Evolutionary conservation across 495 filamentous ascomycete genomes (phyloP).

Genomic region (Aspergillus ellipticus): DNA sequence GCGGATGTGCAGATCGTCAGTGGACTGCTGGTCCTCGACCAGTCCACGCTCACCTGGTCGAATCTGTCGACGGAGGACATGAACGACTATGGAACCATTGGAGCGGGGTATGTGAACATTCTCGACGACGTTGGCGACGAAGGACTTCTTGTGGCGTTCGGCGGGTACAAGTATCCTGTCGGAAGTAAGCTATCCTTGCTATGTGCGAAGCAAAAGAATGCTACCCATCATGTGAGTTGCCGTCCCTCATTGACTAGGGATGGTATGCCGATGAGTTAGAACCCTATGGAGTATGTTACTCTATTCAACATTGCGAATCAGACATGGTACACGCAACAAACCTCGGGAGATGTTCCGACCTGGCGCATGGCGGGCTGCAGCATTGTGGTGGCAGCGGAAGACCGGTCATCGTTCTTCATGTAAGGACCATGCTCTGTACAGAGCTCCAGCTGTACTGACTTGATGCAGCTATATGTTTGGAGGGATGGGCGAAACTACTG

Average conservation of each 20-base stretch:
- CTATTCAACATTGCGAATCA: conserved; percentile 8
- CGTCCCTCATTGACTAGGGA: not conserved
- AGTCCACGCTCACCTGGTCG: not conserved
- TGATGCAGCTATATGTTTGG: conserved; percentile 6
- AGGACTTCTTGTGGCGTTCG: conserved; percentile 3
- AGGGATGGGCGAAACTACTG: not conserved
- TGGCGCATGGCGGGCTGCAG: conserved; percentile 9
- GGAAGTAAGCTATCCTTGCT: not conserved
- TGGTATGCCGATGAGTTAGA: not conserved
- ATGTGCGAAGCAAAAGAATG: not conserved
- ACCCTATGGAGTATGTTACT: conserved; percentile 5
- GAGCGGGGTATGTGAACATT: conserved; percentile 1
- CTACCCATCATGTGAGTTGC: not conserved
- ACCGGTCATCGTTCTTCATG: conserved; percentile 9
- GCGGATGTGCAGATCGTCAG: not conserved
- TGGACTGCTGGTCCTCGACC: not conserved
- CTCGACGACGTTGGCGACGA: not conserved
- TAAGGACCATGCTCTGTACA: not conserved
- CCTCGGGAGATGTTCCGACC: conserved; percentile 4
- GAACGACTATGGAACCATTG: conserved; percentile 4
- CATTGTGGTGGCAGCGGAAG: not conserved
- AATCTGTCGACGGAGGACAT: conserved; percentile 2
- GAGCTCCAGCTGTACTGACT: not conserved
- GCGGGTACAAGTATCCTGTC: conserved; percentile 2
- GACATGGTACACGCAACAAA: conserved; percentile 9